Base-by-base conservation (phyloP, 1,284 basidiomycete species). In the Phellopilus nigrolimitatus region DNA sequence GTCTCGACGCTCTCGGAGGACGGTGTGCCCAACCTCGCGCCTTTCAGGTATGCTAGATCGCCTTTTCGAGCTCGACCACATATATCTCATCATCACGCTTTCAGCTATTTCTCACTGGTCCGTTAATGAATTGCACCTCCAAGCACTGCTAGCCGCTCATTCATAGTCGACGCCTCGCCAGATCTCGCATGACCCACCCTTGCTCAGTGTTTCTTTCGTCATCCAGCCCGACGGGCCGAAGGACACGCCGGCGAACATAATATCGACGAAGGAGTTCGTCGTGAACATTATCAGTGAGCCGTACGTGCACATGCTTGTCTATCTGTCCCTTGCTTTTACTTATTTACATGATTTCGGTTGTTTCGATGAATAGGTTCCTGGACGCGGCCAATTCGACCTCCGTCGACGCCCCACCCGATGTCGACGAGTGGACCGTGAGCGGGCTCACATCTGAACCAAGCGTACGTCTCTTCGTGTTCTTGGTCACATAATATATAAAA, bases 241-340 rank as follows among this genome's bases (percentile, higher is more conserved):
- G 67, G 85, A 91, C 62, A 84, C 82, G 1, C 71, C 79, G 44
- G 71, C 73, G 51, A 91, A 91, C 60, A 84, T 91, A 58, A 68
- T 78, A 41, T 66, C 69, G 0, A 84, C 79, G 4, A 82, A 81
- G 58, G 74, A 84, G 61, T 92, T 91, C 64, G 82, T 80, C 5
- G 80, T 87, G 39, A 86, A 80, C 60, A 82, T 91, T 56, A 82
- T 91, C 60, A 85, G 82, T 56, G 86, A 90, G 63, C 69, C 81
- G 0, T 55, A 21, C 13, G 53, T 47, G 4, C n/a, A 15, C 15
- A 1, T 12, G 34, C 37, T 28, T 4, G 2, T 39, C 50, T 9
- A n/a, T 38, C 8, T 10, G 24, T 7, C 3, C 7, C 3, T 9
- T 3, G 1, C 25, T 4, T 19, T 30, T 31, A 31, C 15, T 17